Evolutionary conservation across 2,329 filamentous ascomycete species (phyloP), one percentile per base, ranked within the genome.

Genomic region (Penicillium sp.): DNA sequence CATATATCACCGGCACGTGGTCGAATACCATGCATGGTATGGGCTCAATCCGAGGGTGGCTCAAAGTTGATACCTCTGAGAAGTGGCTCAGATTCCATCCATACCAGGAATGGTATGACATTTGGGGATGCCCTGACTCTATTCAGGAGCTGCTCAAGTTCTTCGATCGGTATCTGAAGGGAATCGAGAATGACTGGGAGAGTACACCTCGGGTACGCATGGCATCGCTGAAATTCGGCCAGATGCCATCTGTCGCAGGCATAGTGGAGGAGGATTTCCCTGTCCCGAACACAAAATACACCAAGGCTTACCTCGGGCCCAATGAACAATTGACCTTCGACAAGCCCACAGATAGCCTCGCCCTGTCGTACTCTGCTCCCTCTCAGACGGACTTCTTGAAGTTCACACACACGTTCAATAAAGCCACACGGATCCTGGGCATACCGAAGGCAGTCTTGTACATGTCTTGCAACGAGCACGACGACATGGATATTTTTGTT

Each of bases 101-200:
- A 10, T 72, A 69, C 8, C 80, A 82, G 60, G 81, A 83, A 60
- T 83, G 80, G 81, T 78, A 77, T 58, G 81, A 83, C 55, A 64
- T 82, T 1, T 83, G 76, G 60, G 72, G 69, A 54, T 66, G 71
- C 9, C 65, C 68, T 0, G 67, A 78, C 24, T 69, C 73, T 2
- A 71, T 68, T 10, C 69, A 76, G 1, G 80, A 83, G 55, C 72
- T 84, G 0, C 62, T 71, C 7, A 58, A 63, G 0, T 85, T 81
- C 70, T 84, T 84, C 57, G 81, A 84, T 57, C 69, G 66, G 1
- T 85, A 79, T 59, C 71, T 84, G 13, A 80, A 79, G 35, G 78
- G 72, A 0, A 70, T 73, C 0, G 60, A 80, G 0, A 85, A 84
- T 57, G 79, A 68, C 13, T 84, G 80, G 81, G 79, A 83, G 61